Base-by-base conservation (phyloP, 2,329 filamentous ascomycete genomes). In the Colletotrichum falcatum region DNA sequence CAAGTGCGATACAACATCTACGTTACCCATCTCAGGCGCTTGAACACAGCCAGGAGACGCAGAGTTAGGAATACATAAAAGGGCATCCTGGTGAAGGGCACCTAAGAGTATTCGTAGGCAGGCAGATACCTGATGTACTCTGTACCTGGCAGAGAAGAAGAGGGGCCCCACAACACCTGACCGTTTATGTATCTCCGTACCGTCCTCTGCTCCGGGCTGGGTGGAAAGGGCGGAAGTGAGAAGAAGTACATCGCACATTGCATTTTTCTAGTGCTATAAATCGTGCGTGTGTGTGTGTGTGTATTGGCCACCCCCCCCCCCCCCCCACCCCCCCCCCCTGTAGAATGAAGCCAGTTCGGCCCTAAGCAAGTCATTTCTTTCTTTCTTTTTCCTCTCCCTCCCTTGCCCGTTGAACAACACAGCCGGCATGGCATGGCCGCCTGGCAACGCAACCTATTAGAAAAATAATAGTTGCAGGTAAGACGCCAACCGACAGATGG, bases 381-480 rank as follows among this genome's bases (percentile, higher is more conserved):
- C 58, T 12, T 49, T 8, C 59, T 37, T 61, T 14, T 59, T 26
- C 18, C 18, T 39, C 30, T 49, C 33, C 54, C 46, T 71, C 48
- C 55, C 54, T 56, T 56, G 46, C 35, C 35, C 37, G 39, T 54
- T 53, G 51, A 53, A 44, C 53, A 62, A 68, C 48, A 26, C 44
- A 68, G 35, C 37, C 28, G 49, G 46, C 33, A 49, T 42, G 18
- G 14, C 39, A 58, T 51, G 23, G 35, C 37, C 51, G 46, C 7
- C 49, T 49, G n/a, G n/a, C n/a, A n/a, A n/a, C n/a, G n/a, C n/a
- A n/a, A n/a, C n/a, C n/a, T n/a, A n/a, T n/a, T n/a, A n/a, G n/a
- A n/a, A n/a, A 48, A 42, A 69, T 46, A 44, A 35, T 39, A 64
- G 54, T 60, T 55, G 44, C 61, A 49, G 56, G 56, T 56, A 58